phyloP scores from a whole-genome alignment of 2,329 filamentous ascomycete species.

The Paecilomyces sp. region DNA sequence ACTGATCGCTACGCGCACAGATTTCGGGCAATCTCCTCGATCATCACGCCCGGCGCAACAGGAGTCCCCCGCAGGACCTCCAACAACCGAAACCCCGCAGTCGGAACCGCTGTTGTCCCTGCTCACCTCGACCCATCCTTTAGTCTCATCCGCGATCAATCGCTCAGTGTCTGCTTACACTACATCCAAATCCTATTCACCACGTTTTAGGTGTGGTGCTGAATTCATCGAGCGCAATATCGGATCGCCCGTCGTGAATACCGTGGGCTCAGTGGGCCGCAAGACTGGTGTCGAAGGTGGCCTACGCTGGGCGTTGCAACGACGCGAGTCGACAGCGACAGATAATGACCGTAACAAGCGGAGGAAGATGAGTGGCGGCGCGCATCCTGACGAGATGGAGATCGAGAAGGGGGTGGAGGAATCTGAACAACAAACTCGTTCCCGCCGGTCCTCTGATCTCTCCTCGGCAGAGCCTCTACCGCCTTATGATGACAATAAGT shows the following conservation, averaged over 20 bases:
- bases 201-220: constrained; percentile 78
- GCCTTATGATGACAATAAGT: constrained; percentile 72
- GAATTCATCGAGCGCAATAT: constrained; percentile 87
- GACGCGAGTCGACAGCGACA: constrained; percentile 26
- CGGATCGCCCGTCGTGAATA: constrained; percentile 73
- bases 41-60: constrained; percentile 26
- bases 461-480: constrained; percentile 70
- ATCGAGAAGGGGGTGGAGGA: constrained; percentile 36
- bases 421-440: constrained; percentile 12
- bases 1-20: constrained; percentile 29
- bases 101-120: constrained; percentile 78
- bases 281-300: constrained; percentile 83
- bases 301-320: constrained; percentile 70
- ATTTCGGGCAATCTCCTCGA: constrained; percentile 60
- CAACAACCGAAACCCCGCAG: constrained; percentile 40
- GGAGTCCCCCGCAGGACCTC: constrained; percentile 23
- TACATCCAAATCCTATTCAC: constrained; percentile 82
- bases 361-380: constrained; percentile 35
- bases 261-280: constrained; percentile 73
- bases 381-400: constrained; percentile 35
- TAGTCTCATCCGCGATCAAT: constrained; percentile 78
- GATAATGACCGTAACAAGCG: constrained; percentile 31
- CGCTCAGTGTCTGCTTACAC: constrained; percentile 80
- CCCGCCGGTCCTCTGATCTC: constrained; percentile 54
- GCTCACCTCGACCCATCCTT: constrained; percentile 78